Percentiles rank a stretch among this genome's conserved stretches.
phyloP scores from a whole-genome alignment of 2,329 filamentous ascomycete genomes.

The Beauveria medogensis region DNA sequence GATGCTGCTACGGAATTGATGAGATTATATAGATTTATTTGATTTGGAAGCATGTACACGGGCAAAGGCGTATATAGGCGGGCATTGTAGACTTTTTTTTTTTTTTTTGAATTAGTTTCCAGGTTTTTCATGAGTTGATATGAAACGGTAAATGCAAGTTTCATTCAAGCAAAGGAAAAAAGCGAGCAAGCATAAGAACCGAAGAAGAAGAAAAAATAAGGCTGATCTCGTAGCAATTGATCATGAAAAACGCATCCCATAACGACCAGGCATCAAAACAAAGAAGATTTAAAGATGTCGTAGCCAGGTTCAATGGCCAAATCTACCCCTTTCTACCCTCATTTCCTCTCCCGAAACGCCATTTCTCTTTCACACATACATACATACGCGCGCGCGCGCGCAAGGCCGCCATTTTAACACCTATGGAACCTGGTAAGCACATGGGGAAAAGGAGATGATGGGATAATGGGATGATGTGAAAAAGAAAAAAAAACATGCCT shows the following conservation, averaged over 20 bases:
- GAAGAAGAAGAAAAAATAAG: background rate
- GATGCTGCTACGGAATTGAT: constrained; percentile 18
- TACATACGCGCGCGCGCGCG: no score
- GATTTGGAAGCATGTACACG: background rate
- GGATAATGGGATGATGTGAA: no score
- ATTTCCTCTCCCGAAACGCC: background rate
- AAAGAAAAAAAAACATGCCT: background rate
- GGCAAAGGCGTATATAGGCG: background rate
- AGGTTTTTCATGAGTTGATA: no score
- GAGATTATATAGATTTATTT: constrained; percentile 8
- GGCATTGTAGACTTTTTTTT: background rate
- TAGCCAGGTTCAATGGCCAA: background rate
- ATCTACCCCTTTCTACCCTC: background rate
- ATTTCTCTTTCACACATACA: background rate
- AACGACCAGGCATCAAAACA: constrained; percentile 16
- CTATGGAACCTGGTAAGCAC: constrained; percentile 12
- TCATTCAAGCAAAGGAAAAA: background rate
- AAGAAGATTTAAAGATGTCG: background rate
- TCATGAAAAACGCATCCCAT: background rate
- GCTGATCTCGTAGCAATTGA: background rate
- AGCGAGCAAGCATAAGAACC: background rate
- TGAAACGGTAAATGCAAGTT: no score
- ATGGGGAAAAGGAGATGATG: background rate
- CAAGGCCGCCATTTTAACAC: background rate
- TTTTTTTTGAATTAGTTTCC: background rate